Evolutionary conservation across 2,329 filamentous ascomycete species (phyloP).

Genomic region (Arthrobotrys musiformis): DNA sequence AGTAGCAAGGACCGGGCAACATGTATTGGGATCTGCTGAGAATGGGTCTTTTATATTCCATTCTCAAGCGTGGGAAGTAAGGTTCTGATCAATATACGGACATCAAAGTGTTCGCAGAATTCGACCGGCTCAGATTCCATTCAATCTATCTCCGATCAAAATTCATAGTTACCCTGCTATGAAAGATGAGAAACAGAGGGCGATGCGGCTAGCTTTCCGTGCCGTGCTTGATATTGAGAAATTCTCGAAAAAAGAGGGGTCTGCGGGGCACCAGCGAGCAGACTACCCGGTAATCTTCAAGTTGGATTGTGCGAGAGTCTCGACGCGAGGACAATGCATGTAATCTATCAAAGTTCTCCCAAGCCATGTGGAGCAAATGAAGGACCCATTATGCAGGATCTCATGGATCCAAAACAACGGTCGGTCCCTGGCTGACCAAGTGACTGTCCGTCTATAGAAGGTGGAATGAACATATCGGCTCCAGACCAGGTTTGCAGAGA

Average conservation of each 20-base stretch:
- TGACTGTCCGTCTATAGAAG: conserved; percentile 2
- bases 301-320: not conserved
- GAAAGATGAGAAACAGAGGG: not conserved
- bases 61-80: not conserved
- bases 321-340: not conserved
- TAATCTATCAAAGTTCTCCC: not conserved
- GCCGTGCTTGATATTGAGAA: not conserved
- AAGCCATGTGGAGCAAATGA: not conserved
- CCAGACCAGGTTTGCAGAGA: not conserved
- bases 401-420: not conserved
- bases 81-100: not conserved
- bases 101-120: not conserved
- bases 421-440: not conserved
- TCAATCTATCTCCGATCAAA: not conserved
- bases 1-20: not conserved
- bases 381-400: not conserved
- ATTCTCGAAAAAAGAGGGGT: conserved; percentile 59
- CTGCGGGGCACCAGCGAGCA: not conserved
- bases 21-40: not conserved
- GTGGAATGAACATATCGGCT: not conserved
- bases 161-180: not conserved
- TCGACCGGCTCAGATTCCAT: not conserved
- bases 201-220: not conserved
- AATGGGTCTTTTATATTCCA: not conserved
- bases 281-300: not conserved